Conservation (phyloP, 208 protist species). For the Acanthamoeba triangularis region DNA sequence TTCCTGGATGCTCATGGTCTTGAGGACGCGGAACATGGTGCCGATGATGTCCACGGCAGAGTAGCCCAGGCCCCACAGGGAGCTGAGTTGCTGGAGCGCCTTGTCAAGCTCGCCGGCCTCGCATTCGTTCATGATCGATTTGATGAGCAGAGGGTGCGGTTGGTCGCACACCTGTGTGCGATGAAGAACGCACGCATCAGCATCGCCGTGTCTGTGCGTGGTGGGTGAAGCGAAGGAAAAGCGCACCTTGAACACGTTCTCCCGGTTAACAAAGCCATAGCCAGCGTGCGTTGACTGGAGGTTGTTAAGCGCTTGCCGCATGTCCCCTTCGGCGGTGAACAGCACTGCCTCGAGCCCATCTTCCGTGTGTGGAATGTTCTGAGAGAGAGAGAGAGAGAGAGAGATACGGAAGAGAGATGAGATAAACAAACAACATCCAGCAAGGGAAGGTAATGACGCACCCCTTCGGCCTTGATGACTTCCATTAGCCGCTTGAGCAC, state of each 20-base stretch:
- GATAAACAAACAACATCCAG: neutral
- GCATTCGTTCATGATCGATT: constrained; percentile 95
- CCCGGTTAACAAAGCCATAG: constrained; percentile 96
- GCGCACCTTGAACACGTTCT: constrained; percentile 99
- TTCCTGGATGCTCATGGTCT: constrained; percentile 86
- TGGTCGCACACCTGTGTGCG: constrained; percentile 95
- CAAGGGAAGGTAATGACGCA: neutral
- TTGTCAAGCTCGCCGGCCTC: constrained; percentile 90
- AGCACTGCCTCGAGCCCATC: constrained; percentile 98
- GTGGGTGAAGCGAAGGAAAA: neutral
- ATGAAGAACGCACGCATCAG: neutral
- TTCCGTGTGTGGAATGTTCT: constrained; percentile 92
- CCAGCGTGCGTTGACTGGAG: constrained; percentile 98
- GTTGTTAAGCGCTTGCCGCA: constrained; percentile 98
- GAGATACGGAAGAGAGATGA: neutral
- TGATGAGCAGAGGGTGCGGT: constrained; percentile 97
- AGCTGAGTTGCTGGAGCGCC: constrained; percentile 91
- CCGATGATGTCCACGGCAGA: constrained; percentile 97
- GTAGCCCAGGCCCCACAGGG: constrained; percentile 95
- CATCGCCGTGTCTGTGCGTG: neutral
- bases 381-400: neutral
- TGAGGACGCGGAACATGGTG: constrained; percentile 96
- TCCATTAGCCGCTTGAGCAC: constrained; percentile 95
- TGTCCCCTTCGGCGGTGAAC: constrained; percentile 98
- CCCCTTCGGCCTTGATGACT: constrained; percentile 95